These are phyloP conservation scores for Geotrichum ghanense DNA, from an alignment of 805 yeast species.

Conservation along the genomic window DNA sequence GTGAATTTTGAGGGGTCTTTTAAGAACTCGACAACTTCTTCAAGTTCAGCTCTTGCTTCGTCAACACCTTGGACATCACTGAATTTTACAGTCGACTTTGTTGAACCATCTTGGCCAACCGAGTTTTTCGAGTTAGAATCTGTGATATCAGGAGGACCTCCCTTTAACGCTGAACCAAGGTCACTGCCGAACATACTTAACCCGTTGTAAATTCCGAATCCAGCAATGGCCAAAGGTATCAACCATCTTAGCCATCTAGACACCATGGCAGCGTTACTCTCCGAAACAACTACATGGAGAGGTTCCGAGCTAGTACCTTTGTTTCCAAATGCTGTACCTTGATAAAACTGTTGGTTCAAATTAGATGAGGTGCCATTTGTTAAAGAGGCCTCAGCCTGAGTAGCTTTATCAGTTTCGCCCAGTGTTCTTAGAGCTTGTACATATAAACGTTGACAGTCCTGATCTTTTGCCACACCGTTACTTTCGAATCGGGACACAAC, in stretches of 20 bases:
- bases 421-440: conserved; percentile 67
- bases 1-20: conserved; percentile 95
- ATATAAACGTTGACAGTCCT: conserved; percentile 70
- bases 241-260: conserved; percentile 87
- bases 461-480: conserved; percentile 77
- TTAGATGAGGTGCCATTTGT: conserved; percentile 9
- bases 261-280: conserved; percentile 63
- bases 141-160: conserved; percentile 23
- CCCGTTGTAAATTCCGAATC: conserved; percentile 73
- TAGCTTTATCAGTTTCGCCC: conserved; percentile 74
- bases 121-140: conserved; percentile 40
- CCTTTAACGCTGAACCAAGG: conserved; percentile 67
- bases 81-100: conserved; percentile 76
- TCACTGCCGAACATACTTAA: conserved; percentile 65
- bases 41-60: conserved; percentile 94
- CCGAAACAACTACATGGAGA: conserved; percentile 86
- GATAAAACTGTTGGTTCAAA: not conserved
- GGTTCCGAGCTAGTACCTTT: conserved; percentile 48
- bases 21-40: conserved; percentile 94
- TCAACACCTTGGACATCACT: conserved; percentile 95
- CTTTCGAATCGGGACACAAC: conserved; percentile 92
- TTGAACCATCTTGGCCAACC: conserved; percentile 67
- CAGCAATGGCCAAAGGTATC: conserved; percentile 64
- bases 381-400: conserved; percentile 37
- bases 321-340: not conserved